Evolutionary conservation across 2,329 filamentous ascomycete genomes (phyloP).

Genomic region (Claviceps humidiphila): DNA sequence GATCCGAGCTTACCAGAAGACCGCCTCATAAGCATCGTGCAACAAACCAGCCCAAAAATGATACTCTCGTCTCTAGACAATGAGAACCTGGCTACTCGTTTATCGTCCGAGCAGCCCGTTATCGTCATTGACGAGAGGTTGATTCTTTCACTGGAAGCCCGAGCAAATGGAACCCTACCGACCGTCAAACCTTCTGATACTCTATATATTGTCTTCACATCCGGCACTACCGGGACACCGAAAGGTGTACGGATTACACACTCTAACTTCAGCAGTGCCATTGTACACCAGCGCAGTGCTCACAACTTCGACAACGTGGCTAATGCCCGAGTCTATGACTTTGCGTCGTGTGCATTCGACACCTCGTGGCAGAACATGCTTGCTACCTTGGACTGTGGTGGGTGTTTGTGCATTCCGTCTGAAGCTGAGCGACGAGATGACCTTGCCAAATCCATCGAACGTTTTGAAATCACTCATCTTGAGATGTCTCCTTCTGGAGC

Average conservation of each 20-base stretch:
- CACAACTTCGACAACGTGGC: constrained; percentile 5
- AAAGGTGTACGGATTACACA: constrained; percentile 32
- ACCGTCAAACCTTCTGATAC: constrained; percentile 6
- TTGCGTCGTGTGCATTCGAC: constrained; percentile 13
- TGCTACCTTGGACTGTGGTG: constrained; percentile 9
- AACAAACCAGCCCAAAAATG: constrained; percentile 8
- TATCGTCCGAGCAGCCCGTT: not conserved
- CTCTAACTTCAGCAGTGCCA: constrained; percentile 7
- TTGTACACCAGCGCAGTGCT: constrained; percentile 4
- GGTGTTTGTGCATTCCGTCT: constrained; percentile 11
- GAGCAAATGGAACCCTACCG: not conserved
- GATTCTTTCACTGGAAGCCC: not conserved
- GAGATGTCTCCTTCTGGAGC: constrained; percentile 3
- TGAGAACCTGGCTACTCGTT: constrained; percentile 2
- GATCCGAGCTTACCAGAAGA: constrained; percentile 10
- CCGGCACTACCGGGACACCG: constrained; percentile 31
- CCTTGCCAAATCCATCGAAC: not conserved
- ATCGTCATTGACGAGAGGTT: constrained; percentile 1
- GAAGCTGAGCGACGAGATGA: constrained; percentile 4
- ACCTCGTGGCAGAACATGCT: constrained; percentile 10
- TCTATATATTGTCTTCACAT: constrained; percentile 35
- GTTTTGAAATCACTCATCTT: not conserved
- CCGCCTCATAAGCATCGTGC: constrained; percentile 8
- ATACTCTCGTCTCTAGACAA: constrained; percentile 10
- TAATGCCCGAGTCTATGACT: constrained; percentile 11